phyloP scores from a whole-genome alignment of 371 early-diverging fungal genomes.

The Smittium culicis region DNA sequence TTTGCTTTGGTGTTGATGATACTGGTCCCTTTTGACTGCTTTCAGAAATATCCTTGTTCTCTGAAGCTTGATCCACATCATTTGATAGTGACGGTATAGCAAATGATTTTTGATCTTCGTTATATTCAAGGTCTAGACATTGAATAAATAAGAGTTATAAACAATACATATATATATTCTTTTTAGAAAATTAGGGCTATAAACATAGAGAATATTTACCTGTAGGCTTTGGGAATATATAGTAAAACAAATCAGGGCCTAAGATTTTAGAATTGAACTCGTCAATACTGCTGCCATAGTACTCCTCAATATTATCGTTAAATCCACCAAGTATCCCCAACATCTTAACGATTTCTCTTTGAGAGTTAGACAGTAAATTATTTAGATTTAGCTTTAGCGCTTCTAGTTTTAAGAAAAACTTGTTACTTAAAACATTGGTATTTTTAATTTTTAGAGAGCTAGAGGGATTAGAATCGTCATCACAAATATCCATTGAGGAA shows the following conservation, averaged over 20 bases:
- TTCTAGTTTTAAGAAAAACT: not conserved
- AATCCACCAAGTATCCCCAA: not conserved
- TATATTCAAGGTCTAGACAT: not conserved
- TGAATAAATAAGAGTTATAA: not conserved
- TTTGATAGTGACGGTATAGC: not conserved
- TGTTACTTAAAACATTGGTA: not conserved
- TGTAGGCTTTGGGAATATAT: not conserved
- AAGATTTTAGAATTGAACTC: not conserved
- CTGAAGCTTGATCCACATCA: not conserved
- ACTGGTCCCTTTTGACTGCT: not conserved
- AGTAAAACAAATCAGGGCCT: not conserved
- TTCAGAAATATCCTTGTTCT: not conserved
- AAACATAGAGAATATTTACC: not conserved
- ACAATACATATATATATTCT: not conserved
- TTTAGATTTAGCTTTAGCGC: not conserved
- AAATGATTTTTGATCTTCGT: not conserved
- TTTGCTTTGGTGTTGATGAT: not conserved
- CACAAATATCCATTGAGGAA: constrained; percentile 21
- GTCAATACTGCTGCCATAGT: not conserved
- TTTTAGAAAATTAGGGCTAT: too few relatives aligned
- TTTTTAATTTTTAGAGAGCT: not conserved
- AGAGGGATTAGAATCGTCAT: constrained; percentile 15
- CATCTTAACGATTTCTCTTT: not conserved
- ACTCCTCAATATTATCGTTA: not conserved
- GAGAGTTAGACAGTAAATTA: not conserved